Evolutionary conservation across 2,329 filamentous ascomycete genomes (phyloP), one percentile per base, ranked within the genome.

Genomic region (Bimuria novae-zelandiae): DNA sequence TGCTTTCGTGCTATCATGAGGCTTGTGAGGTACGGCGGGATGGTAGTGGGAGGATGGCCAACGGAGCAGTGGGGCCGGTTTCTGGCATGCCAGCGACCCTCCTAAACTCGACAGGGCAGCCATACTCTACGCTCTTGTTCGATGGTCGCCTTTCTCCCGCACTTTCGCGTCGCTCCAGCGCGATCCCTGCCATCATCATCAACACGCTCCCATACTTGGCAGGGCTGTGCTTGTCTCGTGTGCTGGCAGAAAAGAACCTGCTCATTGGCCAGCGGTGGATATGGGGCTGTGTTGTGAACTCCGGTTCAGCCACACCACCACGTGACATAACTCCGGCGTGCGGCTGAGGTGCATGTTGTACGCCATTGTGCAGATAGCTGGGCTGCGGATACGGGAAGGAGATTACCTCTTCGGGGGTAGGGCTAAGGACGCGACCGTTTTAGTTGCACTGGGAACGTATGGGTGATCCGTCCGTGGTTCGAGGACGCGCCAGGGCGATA

Each of bases 221-320:
- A 52, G 43, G 50, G 50, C 50, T 52, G 50, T 52, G 50, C 43
- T 52, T 29, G 42, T 47, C 12, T 43, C 10, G 27, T 23, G 17
- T 7, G 22, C 10, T 17, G 50, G 50, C 50, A 47, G 50, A 52
- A 52, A 52, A 47, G 16, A 11, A 3, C 11, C 14, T 12, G 4
- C 14, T 47, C 4, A 52, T 52, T 47, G 35, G 50, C 32, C 41
- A 19, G 19, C 4, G 14, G 22, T 16, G 1, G 22, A 6, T 7
- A 21, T 43, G 42, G n/a, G 50, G 50, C 50, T 52, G 50, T 52
- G 50, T 29, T 21, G 50, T 47, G 50, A 47, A 47, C 43, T 14
- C n/a, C 14, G 17, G 35, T 52, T 47, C 50, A 52, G 50, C 50
- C 50, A 47, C 42, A 47, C 4, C 16, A 14, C 7, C 50, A 52